Conservation (phyloP, 495 filamentous ascomycete genomes). For the Sporormia fimetaria region DNA sequence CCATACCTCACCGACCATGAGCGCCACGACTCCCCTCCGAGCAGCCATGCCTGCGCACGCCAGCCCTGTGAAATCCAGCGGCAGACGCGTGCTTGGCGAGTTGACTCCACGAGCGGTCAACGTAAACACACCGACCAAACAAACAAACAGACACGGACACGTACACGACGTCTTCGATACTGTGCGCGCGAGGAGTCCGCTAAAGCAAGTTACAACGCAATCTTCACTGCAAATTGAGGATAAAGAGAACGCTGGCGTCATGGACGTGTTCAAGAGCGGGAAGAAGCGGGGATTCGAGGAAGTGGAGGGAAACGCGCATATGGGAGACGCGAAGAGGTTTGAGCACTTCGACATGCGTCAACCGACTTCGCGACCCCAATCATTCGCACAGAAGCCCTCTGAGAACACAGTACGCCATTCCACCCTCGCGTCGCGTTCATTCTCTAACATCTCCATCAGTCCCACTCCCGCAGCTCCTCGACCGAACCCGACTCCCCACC, state of each 20-base stretch:
- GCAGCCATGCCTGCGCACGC: conserved; percentile 3
- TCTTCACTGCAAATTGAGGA: conserved; percentile 13
- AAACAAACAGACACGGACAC: background rate
- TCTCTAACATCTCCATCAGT: too few relatives aligned
- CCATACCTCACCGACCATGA: conserved; percentile 6
- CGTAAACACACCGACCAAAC: conserved; percentile 17
- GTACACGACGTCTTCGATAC: conserved; percentile 1
- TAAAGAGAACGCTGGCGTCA: conserved; percentile 10
- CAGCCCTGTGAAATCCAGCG: conserved; percentile 12
- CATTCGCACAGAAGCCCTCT: too few relatives aligned
- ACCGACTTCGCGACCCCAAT: too few relatives aligned
- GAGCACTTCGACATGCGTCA: too few relatives aligned
- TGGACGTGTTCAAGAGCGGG: background rate
- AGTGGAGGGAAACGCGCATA: conserved; percentile 18
- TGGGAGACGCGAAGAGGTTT: conserved; percentile 3
- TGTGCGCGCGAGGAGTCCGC: conserved; percentile 13
- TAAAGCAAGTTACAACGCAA: conserved; percentile 23
- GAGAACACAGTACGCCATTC: conserved; percentile 3
- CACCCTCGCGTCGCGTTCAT: too few relatives aligned
- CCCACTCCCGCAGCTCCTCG: conserved; percentile 2
- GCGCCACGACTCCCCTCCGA: conserved; percentile 10
- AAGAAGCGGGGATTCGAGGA: conserved; percentile 23
- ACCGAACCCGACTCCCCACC: conserved; percentile 13
- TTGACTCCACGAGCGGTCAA: conserved; percentile 21
- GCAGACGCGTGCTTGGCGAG: conserved; percentile 24